Base-by-base conservation (phyloP, 768 basidiomycete species). In the Austroboletus festivus region DNA sequence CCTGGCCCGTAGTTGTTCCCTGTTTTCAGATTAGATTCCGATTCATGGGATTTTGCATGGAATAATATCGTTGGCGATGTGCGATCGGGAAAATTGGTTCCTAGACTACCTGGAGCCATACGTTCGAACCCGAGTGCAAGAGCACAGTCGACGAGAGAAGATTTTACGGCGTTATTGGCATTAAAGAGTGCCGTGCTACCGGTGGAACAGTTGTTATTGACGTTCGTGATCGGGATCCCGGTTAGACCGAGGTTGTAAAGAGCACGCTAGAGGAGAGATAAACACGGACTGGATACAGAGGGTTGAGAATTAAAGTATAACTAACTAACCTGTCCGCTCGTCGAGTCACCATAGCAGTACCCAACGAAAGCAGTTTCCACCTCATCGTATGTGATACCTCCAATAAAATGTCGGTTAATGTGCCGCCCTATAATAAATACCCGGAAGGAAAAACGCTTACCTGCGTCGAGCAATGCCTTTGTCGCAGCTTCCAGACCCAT, bases 401-500 rank as follows among this genome's bases (percentile, higher is more conserved):
- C 28, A 33, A 2, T 16, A 22, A 12, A 12, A 19, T n/a, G n/a
- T n/a, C n/a, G n/a, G n/a, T 21, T 33, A 12, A 18, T 38, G 5
- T 39, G 16, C n/a, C 19, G 28, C 16, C 22, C 39, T 5, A 0
- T 13, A 15, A 33, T 33, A 11, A 20, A 21, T n/a, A 19, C 22
- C 16, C 6, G 26, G n/a, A 19, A 38, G 2, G 4, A 38, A 40
- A 28, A 28, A 28, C 12, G 18, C 68, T 42, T 43, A 83, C 86
- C 86, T 54, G 90, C 89, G 57, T 93, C 91, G 15, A 93, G 78
- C 20, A 93, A 74, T 0, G 91, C 90, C 58, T 93, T 93, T 1
- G 88, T 89, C 1, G 86, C 80, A 1, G 91, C 91, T 65, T 93
- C 91, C 37, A 92, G 71, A 5, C 89, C 89, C 85, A 93, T 90